A percentile compares a stretch with the other conserved stretches of the same genome.
Evolutionary conservation across 495 filamentous ascomycete species (phyloP).

Genomic region (Lophiostoma macrostomum): DNA sequence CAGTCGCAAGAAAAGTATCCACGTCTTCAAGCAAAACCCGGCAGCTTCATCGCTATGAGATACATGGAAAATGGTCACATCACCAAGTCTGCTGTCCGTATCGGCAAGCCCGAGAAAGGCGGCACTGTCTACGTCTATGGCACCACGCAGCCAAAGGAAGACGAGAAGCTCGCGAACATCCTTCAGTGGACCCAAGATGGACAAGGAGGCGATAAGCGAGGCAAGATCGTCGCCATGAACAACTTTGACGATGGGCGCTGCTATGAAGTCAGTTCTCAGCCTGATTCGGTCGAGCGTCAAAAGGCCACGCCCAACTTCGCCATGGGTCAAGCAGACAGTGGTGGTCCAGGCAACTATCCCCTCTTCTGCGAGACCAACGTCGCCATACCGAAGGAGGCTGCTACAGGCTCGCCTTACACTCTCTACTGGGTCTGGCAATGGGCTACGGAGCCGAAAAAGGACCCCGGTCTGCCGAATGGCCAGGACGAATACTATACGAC

Average conservation of each 20-base stretch:
- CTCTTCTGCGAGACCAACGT: conserved; percentile 79
- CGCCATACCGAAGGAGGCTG: conserved; percentile 57
- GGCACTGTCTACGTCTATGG: conserved; percentile 82
- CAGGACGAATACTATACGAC: conserved; percentile 75
- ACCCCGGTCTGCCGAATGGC: conserved; percentile 49
- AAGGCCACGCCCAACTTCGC: conserved; percentile 46
- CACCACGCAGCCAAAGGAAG: conserved; percentile 60
- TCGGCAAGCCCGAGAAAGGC: conserved; percentile 62
- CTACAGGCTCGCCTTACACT: conserved; percentile 58
- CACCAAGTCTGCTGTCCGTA: conserved; percentile 57
- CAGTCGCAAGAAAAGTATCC: conserved; percentile 55
- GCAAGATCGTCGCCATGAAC: conserved; percentile 66
- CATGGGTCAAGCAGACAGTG: conserved; percentile 20
- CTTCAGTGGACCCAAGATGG: conserved; percentile 76
- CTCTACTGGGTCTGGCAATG: conserved; percentile 95
- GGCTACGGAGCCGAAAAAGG: conserved; percentile 54
- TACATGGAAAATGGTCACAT: conserved; percentile 91
- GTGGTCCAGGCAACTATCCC: conserved; percentile 40
- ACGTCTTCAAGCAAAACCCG: conserved; percentile 62
- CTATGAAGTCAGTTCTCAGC: conserved; percentile 61
- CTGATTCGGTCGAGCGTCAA: conserved; percentile 55
- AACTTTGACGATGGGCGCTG: conserved; percentile 66
- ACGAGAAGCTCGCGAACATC: conserved; percentile 65
- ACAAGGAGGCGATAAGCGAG: conserved; percentile 70
- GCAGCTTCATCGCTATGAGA: conserved; percentile 66